Base-by-base conservation (phyloP, 169 alveolate species). In the Eimeria praecox region DNA sequence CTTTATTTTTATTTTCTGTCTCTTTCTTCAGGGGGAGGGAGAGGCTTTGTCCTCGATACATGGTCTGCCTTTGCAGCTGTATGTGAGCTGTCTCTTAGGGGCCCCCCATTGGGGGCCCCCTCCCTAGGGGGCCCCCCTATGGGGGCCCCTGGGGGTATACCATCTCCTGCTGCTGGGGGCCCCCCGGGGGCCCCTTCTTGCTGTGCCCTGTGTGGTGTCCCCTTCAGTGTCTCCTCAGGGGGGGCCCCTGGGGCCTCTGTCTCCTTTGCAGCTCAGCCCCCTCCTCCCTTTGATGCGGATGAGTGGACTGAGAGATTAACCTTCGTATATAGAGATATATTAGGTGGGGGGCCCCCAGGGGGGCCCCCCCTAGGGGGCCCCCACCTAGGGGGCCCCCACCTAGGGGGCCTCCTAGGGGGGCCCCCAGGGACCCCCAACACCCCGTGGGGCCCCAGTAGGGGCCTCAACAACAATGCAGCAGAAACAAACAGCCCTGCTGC, bases 61-160 rank as follows among this genome's bases (percentile, higher is more conserved):
- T 78, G 89, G 89, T 35, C 89, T 8, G 56, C 89, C 56, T 78
- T 78, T 78, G 64, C 89, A 16, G 30, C 89, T 20, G 89, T 78
- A 18, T 78, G 89, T 30, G 89, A 78, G 64, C 64, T 78, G 10
- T 56, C 64, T 9, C 64, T 78, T 49, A 49, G 64, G 44, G 56
- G 89, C 64, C 64, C 89, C 85, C 85, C 42, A 14, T 10, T 38
- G 85, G 49, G 85, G 49, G 42, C 49, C 85, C 85, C 49, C 8
- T 6, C 42, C 52, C 33, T 27, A n/a, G 75, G 75, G 75, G 33
- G 33, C 75, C 75, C 75, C 64, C 64, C 59, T 12, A 18, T 18
- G 66, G 89, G 89, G 56, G 66, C 64, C 44, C 89, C 64, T 18
- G 14, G 9, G 18, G 78, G 38, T 30, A 18, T n/a, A n/a, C n/a